Evolutionary conservation across 805 yeast species (phyloP), one percentile per base, ranked within the genome.

Genomic region (Nakazawaea anatomiae): DNA sequence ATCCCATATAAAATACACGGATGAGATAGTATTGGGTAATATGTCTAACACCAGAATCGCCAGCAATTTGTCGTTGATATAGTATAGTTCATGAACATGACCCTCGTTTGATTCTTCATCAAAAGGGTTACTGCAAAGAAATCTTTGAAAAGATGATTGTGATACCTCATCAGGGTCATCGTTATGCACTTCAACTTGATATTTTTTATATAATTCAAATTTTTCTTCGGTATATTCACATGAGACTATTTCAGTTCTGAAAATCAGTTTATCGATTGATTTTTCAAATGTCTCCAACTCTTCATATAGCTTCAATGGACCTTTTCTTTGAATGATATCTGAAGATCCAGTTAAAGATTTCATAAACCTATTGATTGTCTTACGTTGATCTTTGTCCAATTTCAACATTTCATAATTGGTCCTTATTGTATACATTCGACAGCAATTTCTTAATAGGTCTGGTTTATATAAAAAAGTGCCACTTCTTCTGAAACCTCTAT

Each of bases 1-100:
- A 61, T 89, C 91, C 87, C 94, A 89, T 10, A 90, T 80, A 62
- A 91, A 87, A 63, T 91, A 90, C 1, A 91, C 91, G 0, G 96
- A 83, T 0, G 96, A 89, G 0, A 91, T 64, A 0, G 88, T 85
- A 29, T 79, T 65, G 0, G 96, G 96, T 35, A 91, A 64, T 25
- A 90, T 68, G 64, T 90, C 97, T 32, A 86, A 60, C 1, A 90
- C 88, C 0, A 87, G 87, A 36, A 90, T 67, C 0, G 92, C 96
- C 40, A 87, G 78, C 25, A 90, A 69, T 54, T 75, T 72, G 4
- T 66, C 80, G 44, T 87, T 77, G 14, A 75, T 63, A 58, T 85
- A 87, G 60, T 89, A 90, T 61, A 88, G 77, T 60, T 89, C 95
- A 64, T 90, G 97, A 2, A 77, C 74, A 1, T 89, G 87, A 2